A percentile compares a stretch with the other conserved stretches of the same genome.
Conservation (phyloP, 495 filamentous ascomycete species). For the Xylaria intraflava region DNA sequence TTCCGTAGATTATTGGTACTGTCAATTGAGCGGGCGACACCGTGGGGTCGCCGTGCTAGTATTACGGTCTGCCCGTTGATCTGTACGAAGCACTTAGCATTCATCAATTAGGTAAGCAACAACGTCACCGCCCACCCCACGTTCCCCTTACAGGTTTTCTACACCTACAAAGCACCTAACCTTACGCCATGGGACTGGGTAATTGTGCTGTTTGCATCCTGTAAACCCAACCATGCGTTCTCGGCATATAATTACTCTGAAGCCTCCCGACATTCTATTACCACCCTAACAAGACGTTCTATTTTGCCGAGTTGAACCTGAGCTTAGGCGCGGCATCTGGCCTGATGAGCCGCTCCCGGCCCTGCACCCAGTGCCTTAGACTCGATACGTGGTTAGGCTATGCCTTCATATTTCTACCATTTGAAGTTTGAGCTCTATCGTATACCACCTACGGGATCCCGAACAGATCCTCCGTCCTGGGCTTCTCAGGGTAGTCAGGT, state of each 20-base stretch:
- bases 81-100: no score
- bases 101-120: not conserved
- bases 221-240: not conserved
- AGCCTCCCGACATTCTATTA: not conserved
- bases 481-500: slow-evolving; percentile 10
- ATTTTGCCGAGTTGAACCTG: not conserved
- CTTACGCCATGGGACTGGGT: no score
- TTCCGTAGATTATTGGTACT: no score
- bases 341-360: not conserved
- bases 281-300: slow-evolving; percentile 2
- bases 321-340: not conserved
- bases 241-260: not conserved
- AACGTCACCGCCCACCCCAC: not conserved
- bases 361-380: not conserved
- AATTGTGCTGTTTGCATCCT: not conserved
- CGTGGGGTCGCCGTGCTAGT: no score
- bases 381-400: slow-evolving; percentile 24
- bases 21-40: no score
- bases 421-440: slow-evolving; percentile 77
- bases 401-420: slow-evolving; percentile 89
- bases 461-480: slow-evolving; percentile 2
- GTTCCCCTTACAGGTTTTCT: not conserved
- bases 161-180: no score
- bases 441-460: slow-evolving; percentile 31
- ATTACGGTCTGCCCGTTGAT: no score